Percentiles rank a stretch among this genome's conserved stretches.
Evolutionary conservation across 169 alveolate species (phyloP).

Genomic region (Eimeria maxima): DNA sequence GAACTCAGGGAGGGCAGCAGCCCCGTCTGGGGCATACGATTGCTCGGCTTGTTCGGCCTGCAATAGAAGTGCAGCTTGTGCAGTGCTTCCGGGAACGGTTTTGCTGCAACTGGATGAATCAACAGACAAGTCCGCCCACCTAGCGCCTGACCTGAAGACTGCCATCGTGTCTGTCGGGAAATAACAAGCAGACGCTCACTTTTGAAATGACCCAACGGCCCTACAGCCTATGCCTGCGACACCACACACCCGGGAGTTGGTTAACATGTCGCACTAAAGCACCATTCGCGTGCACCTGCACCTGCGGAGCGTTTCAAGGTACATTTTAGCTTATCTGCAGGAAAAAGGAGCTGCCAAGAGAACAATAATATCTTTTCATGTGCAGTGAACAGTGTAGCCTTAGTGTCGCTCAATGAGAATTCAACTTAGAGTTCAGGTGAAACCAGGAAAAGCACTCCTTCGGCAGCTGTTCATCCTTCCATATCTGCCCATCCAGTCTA

Average conservation of each 20-base stretch:
- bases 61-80: slow-evolving; percentile 63
- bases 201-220: neutral
- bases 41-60: slow-evolving; percentile 78
- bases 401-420: neutral
- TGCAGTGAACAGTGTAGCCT: neutral
- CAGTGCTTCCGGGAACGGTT: slow-evolving; percentile 74
- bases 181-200: neutral
- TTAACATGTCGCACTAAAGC: slow-evolving; percentile 11
- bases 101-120: slow-evolving; percentile 74
- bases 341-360: neutral
- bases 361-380: neutral
- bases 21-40: slow-evolving; percentile 70
- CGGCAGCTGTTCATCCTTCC: neutral
- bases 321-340: neutral
- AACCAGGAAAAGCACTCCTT: neutral
- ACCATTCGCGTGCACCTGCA: neutral
- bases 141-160: slow-evolving; percentile 69
- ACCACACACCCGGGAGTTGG: neutral
- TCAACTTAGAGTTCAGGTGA: neutral
- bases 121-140: slow-evolving; percentile 78
- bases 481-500: neutral
- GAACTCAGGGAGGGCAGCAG: slow-evolving; percentile 69
- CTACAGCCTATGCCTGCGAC: slow-evolving; percentile 9
- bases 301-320: neutral
- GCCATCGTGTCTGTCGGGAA: slow-evolving; percentile 52